A percentile compares a stretch with the other conserved stretches of the same genome.
Evolutionary conservation across 2,329 filamentous ascomycete species (phyloP).

Genomic region (Mycogone perniciosa): DNA sequence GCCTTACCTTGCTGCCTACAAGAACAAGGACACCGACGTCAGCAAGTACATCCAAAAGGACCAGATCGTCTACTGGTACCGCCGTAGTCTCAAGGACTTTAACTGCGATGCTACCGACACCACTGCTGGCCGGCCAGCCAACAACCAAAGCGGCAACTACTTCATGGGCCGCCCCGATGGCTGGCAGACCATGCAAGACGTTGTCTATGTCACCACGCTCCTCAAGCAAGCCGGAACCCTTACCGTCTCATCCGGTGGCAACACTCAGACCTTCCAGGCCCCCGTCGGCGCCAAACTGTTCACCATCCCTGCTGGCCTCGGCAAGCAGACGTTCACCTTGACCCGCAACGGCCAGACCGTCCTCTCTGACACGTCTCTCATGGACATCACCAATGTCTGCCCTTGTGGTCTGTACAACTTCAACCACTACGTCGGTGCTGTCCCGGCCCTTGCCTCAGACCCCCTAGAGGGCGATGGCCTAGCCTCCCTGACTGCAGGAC

Average conservation of each 20-base stretch:
- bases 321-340: conserved; percentile 37
- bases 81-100: conserved; percentile 39
- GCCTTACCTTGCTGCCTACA: conserved; percentile 48
- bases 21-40: conserved; percentile 35
- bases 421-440: conserved; percentile 47
- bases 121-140: conserved; percentile 34
- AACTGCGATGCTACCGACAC: conserved; percentile 49
- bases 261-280: conserved; percentile 29
- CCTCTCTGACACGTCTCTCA: conserved; percentile 41
- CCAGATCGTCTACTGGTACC: conserved; percentile 50
- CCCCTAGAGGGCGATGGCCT: conserved; percentile 8
- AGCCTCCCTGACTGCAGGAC: conserved; percentile 5
- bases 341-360: conserved; percentile 34
- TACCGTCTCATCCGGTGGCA: conserved; percentile 39
- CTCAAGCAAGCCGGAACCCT: conserved; percentile 40
- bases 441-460: conserved; percentile 29
- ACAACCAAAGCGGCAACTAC: conserved; percentile 44
- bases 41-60: conserved; percentile 40
- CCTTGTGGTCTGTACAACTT: conserved; percentile 51
- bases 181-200: conserved; percentile 41
- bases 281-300: conserved; percentile 26
- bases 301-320: conserved; percentile 40
- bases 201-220: conserved; percentile 47
- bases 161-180: conserved; percentile 46
- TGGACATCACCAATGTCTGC: conserved; percentile 43